Evolutionary conservation across 257 asterid species (phyloP), one percentile per base, ranked within the genome.

Genomic region (Rauvolfia tetraphylla): DNA sequence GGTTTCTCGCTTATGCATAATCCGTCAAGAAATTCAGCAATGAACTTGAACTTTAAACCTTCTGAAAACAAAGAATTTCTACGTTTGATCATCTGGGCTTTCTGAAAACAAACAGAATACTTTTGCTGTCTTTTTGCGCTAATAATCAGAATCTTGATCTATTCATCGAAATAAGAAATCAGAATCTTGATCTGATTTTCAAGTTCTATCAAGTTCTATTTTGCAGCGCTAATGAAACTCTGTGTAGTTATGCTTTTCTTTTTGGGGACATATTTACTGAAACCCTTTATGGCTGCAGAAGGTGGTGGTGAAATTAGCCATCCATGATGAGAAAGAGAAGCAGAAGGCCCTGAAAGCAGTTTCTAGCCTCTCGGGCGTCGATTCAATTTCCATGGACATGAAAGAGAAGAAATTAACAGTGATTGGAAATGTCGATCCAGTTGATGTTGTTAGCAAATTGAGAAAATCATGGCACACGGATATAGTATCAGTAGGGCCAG

Each of bases 271-370:
- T n/a, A n/a, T n/a, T n/a, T n/a, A n/a, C n/a, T n/a, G n/a, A n/a
- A n/a, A n/a, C n/a, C 31, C n/a, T 23, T 36, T 48, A 39, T 71
- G 27, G 31, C 23, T 77, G 81, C 87, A 91, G 96, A 91, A 90
- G 74, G 87, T 90, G 73, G 91, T 91, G 7, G 57, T 90, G 78
- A 86, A 80, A 83, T 3, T 91, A 66, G 76, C 57, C 3, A 39
- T 90, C 57, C 77, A 74, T 29, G 90, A 88, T 75, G 80, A 72
- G 31, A 90, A 84, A 85, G 90, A 80, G 65, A 88, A 88, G 75
- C 83, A 84, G 73, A 91, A 87, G 81, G 96, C 90, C 53, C 71
- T 91, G 91, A 88, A 88, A 86, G 82, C 91, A 49, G 97, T 89
- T 73, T 87, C 94, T 6, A 67, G 84, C 66, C 75, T 89, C 44